Evolutionary conservation across 1,284 basidiomycete genomes (phyloP), one percentile per base, ranked within the genome.

Genomic region (Papiliotrema laurentii): DNA sequence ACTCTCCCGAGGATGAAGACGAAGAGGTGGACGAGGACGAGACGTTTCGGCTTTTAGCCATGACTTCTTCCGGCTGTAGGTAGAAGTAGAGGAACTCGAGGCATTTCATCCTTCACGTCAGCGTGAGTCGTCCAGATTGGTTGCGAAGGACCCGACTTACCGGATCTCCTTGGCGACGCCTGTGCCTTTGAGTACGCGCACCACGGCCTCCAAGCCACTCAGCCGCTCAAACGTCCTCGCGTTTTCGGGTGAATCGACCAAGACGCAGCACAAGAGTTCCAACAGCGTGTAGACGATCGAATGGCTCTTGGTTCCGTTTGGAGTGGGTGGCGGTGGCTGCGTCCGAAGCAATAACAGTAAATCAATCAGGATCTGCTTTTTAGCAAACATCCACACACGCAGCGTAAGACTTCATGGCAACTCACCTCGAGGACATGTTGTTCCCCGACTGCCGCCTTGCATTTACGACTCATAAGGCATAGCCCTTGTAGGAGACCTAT

Each of bases 1-100:
- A 51, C 6, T 46, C 43, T 21, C 21, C 33, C 5, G 50, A 47
- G 2, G 50, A 49, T 41, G 43, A 39, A 19, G 58, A 57, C 18
- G 50, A 49, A 42, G 57, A 47, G 6, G 60, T 46, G 7, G 59
- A 60, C 5, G 59, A 52, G 0, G 55, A 48, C 19, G 60, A 64
- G 3, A 51, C 54, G 19, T 44, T 47, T 35, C 50, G 51, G n/a
- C n/a, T n/a, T 25, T 35, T 38, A 40, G 51, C 13, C 45, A 18
- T 73, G 57, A 16, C 78, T 78, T 59, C 54, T 68, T 93, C 89
- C 52, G 91, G 89, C 45, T 91, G 76, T 4, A 94, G 78, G 68
- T 93, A 94, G 67, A 91, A 93, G 69, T 92, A 92, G 4, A 94
- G 74, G 61, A 93, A 90, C 66, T 93, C 90, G 22, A 93, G 78